Percentiles rank a stretch among this genome's conserved stretches.
phyloP scores from a whole-genome alignment of 371 early-diverging fungal species.

The Lichtheimia corymbifera region DNA sequence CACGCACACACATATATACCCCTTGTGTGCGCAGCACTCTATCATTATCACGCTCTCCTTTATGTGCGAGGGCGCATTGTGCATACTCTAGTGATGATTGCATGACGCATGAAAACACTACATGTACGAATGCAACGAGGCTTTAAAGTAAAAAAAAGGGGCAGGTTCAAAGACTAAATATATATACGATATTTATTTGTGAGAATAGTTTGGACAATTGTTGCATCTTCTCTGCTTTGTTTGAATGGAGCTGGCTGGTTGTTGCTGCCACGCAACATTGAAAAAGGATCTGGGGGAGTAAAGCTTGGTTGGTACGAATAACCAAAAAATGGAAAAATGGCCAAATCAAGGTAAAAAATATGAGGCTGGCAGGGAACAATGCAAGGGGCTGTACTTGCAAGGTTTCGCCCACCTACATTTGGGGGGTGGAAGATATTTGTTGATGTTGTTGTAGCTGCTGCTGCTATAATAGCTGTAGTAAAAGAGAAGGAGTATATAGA shows the following conservation, averaged over 20 bases:
- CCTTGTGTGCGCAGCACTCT: too few species aligned
- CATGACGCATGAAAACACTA: too few species aligned
- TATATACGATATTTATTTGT: too few species aligned
- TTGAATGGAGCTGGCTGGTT: not conserved
- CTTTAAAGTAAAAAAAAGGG: too few species aligned
- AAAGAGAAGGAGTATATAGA: not conserved
- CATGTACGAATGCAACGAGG: too few species aligned
- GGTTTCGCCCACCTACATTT: slow-evolving; percentile 11
- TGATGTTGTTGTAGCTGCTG: slow-evolving; percentile 7
- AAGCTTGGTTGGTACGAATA: not conserved
- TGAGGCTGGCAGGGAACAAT: slow-evolving; percentile 5
- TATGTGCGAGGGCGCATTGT: too few species aligned
- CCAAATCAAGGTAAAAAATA: slow-evolving; percentile 11
- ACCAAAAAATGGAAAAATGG: slow-evolving; percentile 16
- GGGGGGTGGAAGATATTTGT: not conserved
- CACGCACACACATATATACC: not conserved
- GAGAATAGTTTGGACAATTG: not conserved
- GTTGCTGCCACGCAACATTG: too few species aligned
- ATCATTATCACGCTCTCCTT: too few species aligned
- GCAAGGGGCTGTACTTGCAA: slow-evolving; percentile 3
- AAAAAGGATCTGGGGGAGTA: too few species aligned
- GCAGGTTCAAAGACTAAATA: too few species aligned
- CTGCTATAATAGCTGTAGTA: slow-evolving; percentile 9
- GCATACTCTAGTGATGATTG: too few species aligned
- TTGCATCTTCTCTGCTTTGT: slow-evolving; percentile 8